phyloP scores from a whole-genome alignment of 2,329 filamentous ascomycete genomes.

The Cyclaneusma minus region DNA sequence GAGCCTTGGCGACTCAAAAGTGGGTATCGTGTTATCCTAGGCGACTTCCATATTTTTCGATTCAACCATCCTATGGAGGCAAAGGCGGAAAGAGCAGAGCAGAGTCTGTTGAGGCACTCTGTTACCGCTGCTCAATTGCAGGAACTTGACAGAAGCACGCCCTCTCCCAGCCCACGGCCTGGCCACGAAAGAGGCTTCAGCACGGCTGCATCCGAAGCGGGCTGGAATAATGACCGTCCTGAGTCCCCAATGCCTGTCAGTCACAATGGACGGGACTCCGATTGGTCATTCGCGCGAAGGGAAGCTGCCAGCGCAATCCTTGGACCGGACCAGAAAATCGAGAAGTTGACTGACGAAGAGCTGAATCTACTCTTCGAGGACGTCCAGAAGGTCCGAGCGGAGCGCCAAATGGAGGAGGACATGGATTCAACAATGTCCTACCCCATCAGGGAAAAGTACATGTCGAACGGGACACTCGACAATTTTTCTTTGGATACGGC shows the following conservation, averaged over 20 bases:
- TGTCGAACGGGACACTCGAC: slow-evolving; percentile 87
- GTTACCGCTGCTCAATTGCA: slow-evolving; percentile 46
- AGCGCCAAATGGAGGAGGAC: slow-evolving; percentile 72
- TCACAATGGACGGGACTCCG: slow-evolving; percentile 60
- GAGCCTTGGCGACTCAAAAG: slow-evolving; percentile 77
- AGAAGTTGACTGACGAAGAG: slow-evolving; percentile 82
- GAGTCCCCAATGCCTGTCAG: slow-evolving; percentile 60
- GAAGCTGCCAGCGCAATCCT: slow-evolving; percentile 88
- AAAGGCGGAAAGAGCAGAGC: slow-evolving; percentile 75
- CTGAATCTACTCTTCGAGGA: slow-evolving; percentile 89
- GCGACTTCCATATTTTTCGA: slow-evolving; percentile 96
- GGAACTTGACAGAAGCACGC: slow-evolving; percentile 37
- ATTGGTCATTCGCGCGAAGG: slow-evolving; percentile 86
- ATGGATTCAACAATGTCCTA: slow-evolving; percentile 81
- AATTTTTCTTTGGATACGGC: slow-evolving; percentile 92
- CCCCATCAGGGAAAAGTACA: slow-evolving; percentile 80
- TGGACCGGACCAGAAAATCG: slow-evolving; percentile 82
- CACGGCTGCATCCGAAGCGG: slow-evolving; percentile 62
- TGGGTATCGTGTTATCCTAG: slow-evolving; percentile 86
- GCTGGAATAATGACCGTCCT: slow-evolving; percentile 54
- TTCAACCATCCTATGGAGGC: slow-evolving; percentile 98
- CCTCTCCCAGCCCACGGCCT: slow-evolving; percentile 43
- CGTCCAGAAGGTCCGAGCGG: slow-evolving; percentile 72
- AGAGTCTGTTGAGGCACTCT: slow-evolving; percentile 77
- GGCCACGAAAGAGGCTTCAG: slow-evolving; percentile 71